Evolutionary conservation across 1,284 basidiomycete genomes (phyloP).

Genomic region (Apiotrichum gracile): DNA sequence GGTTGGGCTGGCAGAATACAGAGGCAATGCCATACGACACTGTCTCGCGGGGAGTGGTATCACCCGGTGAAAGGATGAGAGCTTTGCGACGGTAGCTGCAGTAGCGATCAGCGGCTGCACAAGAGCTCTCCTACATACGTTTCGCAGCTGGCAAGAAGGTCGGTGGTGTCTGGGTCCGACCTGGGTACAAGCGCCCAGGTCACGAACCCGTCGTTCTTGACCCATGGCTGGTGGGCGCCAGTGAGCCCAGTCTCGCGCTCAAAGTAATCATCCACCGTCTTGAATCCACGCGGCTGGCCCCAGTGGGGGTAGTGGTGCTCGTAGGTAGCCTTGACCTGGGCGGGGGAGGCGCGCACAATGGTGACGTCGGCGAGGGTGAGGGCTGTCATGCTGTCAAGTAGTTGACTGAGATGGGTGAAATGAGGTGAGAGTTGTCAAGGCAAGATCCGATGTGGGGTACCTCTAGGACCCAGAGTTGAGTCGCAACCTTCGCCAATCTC

Average conservation of each 20-base stretch:
- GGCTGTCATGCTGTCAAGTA: neutral
- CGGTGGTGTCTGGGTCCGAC: constrained; percentile 16
- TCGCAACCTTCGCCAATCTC: no score
- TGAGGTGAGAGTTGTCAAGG: neutral
- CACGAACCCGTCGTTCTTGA: neutral
- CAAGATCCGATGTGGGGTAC: neutral
- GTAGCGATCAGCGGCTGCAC: neutral
- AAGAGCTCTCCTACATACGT: constrained; percentile 17
- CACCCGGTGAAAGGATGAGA: constrained; percentile 6
- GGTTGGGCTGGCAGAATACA: constrained; percentile 27
- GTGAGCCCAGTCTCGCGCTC: neutral
- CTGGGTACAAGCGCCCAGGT: constrained; percentile 24
- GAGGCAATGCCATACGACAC: constrained; percentile 31
- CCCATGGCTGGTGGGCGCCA: neutral
- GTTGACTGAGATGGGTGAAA: neutral
- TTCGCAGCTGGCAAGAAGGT: constrained; percentile 28
- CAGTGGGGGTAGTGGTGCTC: constrained; percentile 6
- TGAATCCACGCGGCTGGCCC: constrained; percentile 1
- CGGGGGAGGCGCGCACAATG: constrained; percentile 14
- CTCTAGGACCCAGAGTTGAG: no score
- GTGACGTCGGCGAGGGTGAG: constrained; percentile 15
- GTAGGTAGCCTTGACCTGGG: constrained; percentile 7
- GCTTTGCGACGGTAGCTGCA: constrained; percentile 22
- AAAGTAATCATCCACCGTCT: neutral
- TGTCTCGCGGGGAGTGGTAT: constrained; percentile 10